Evolutionary conservation across 345 rosid genomes (phyloP).

Genomic region (Brassica rapa): DNA sequence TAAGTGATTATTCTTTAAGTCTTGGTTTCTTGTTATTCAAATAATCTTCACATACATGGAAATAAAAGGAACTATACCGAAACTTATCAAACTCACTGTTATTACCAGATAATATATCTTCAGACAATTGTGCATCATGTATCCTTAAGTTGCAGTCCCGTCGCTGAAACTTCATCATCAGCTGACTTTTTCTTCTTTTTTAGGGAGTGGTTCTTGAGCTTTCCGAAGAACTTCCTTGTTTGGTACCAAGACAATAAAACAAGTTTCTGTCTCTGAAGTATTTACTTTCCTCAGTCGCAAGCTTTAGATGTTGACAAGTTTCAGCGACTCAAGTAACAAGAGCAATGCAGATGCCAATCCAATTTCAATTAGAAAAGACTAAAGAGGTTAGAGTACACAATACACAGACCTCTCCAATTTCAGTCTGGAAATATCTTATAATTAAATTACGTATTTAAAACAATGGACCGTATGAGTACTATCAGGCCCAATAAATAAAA

Average conservation of each 20-base stretch:
- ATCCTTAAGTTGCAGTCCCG: conserved; percentile 22
- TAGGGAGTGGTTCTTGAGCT: conserved; percentile 58
- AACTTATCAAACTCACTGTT: conserved; percentile 12
- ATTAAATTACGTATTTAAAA: not conserved
- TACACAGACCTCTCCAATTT: conserved; percentile 75
- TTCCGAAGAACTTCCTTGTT: conserved; percentile 69
- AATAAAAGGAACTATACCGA: conserved; percentile 6
- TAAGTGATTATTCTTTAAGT: conserved; percentile 15
- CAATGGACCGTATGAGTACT: too few relatives aligned
- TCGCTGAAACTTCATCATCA: conserved; percentile 60
- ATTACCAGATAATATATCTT: not conserved
- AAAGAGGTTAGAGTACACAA: not conserved
- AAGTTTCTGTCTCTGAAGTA: conserved; percentile 72
- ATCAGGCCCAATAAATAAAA: not conserved
- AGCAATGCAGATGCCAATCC: not conserved
- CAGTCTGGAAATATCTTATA: conserved; percentile 64
- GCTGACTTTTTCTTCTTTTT: conserved; percentile 61
- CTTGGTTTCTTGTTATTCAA: conserved; percentile 17
- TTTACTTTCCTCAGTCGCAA: conserved; percentile 84
- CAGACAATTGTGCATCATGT: conserved; percentile 23
- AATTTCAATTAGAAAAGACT: not conserved
- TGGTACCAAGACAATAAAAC: conserved; percentile 76
- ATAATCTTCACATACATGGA: conserved; percentile 24
- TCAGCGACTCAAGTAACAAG: not conserved
- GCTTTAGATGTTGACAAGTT: conserved; percentile 50